Evolutionary conservation across 1,284 basidiomycete species (phyloP).

Genomic region (Ceratobasidium sp.): DNA sequence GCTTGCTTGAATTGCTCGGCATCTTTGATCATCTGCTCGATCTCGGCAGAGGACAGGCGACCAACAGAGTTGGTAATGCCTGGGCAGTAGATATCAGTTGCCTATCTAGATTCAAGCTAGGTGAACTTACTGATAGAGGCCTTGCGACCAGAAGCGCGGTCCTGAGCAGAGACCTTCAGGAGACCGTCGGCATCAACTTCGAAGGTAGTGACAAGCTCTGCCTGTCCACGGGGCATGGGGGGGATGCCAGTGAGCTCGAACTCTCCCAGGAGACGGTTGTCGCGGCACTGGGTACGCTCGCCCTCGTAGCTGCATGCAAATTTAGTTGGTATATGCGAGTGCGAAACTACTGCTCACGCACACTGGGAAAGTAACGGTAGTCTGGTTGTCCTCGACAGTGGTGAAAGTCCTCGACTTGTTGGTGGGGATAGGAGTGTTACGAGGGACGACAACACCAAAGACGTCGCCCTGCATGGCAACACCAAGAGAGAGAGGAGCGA

Average conservation of each 20-base stretch:
- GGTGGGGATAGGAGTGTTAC: constrained; percentile 96
- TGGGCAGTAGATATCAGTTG: constrained; percentile 45
- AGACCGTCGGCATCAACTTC: constrained; percentile 98
- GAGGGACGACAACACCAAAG: constrained; percentile 94
- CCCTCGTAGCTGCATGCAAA: constrained; percentile 78
- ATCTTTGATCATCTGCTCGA: constrained; percentile 98
- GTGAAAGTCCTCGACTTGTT: constrained; percentile 97
- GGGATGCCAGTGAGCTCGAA: constrained; percentile 98
- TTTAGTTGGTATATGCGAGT: neutral
- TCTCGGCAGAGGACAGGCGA: constrained; percentile 91
- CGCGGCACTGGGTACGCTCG: constrained; percentile 95
- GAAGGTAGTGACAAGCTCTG: constrained; percentile 95
- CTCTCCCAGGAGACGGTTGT: constrained; percentile 95
- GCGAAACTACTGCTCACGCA: constrained; percentile 49
- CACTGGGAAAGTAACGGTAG: constrained; percentile 97
- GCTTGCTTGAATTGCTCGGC: constrained; percentile 95
- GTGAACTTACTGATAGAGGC: constrained; percentile 86
- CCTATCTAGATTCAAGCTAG: constrained; percentile 1
- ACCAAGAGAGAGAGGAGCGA: constrained; percentile 95
- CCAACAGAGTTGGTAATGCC: constrained; percentile 95
- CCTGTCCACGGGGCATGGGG: constrained; percentile 95
- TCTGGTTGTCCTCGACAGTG: constrained; percentile 98
- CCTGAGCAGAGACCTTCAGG: constrained; percentile 92
- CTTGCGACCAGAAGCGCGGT: constrained; percentile 94
- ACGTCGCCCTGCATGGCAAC: constrained; percentile 98